Evolutionary conservation across 2,329 filamentous ascomycete genomes (phyloP).

Genomic region (Pyrenochaeta sp.): DNA sequence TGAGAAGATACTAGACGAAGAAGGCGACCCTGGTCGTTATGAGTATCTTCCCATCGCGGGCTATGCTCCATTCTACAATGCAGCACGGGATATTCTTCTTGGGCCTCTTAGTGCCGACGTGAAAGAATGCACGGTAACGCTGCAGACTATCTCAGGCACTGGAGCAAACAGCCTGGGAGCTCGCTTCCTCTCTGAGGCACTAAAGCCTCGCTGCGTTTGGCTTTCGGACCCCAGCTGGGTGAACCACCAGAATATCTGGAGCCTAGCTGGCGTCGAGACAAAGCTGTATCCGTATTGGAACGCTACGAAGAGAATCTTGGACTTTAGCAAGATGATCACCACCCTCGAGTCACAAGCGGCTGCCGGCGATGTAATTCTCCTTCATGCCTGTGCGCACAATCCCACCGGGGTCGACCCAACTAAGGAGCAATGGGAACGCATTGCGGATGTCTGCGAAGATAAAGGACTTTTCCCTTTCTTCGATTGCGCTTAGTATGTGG

Average conservation of each 20-base stretch:
- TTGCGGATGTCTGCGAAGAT: not conserved
- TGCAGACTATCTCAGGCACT: not conserved
- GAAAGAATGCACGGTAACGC: not conserved
- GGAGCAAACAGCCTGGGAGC: not conserved
- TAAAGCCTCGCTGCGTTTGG: no score
- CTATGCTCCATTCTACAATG: not conserved
- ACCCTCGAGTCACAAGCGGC: not conserved
- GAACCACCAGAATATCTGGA: no score
- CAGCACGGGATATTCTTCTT: not conserved
- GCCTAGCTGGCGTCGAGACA: no score
- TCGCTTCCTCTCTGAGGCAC: no score
- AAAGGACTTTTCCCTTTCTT: constrained; percentile 1
- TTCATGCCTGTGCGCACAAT: not conserved
- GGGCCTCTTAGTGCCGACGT: not conserved
- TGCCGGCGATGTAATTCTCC: not conserved
- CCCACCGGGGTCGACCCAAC: not conserved
- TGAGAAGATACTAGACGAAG: no score
- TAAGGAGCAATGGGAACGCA: not conserved
- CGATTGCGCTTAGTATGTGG: constrained; percentile 1
- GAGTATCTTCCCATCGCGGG: not conserved
- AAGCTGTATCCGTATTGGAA: not conserved
- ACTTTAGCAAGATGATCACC: not conserved
- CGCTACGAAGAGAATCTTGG: not conserved
- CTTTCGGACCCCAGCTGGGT: no score
- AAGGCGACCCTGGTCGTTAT: not conserved